Evolutionary conservation across 208 protist genomes (phyloP), one percentile per base, ranked within the genome.

Genomic region (Leishmania mexicana): DNA sequence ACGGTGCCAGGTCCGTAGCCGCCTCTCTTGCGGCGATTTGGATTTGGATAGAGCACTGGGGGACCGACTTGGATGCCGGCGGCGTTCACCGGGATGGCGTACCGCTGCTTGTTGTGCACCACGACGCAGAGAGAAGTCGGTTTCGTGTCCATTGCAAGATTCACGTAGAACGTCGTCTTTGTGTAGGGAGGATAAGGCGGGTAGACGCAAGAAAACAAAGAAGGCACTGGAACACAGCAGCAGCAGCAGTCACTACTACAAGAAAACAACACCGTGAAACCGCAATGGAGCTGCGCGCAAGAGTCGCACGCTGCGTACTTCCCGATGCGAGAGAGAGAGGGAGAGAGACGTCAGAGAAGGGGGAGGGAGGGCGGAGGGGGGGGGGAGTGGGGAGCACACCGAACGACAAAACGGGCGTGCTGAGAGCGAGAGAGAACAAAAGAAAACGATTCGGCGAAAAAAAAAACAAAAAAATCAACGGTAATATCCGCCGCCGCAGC

Each of bases 1-100:
- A 60, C 72, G 15, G 72, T 83, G 74, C 80, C 80, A 10, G 80
- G 74, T 1, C 80, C 80, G 64, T 83, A 83, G 49, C 74, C 80
- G 11, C 71, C 40, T 15, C 80, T 64, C 42, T 68, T 78, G 13
- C 3, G 35, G 1, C 80, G 73, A 71, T 83, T 83, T 7, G 58
- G 13, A 64, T 83, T 79, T 45, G 40, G 45, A 31, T 79, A 79
- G 15, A 42, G 74, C 31, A 79, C 45, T 0, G 74, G 74, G 0
- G 74, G 64, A 1, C 80, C 80, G 51, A 79, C 62, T 31, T 78
- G 74, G 38, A 58, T 68, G 10, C 80, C 80, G 17, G 65, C 31
- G 10, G 74, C 45, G 64, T 68, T 79, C 24, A 79, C 49, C 28
- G 80, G 80, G 31, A 83, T 49, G 35, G 64, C 73, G 64, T 79